A percentile compares a stretch with the other conserved stretches of the same genome.
Conservation (phyloP, 805 yeast genomes). For the Candida ipomoeae region DNA sequence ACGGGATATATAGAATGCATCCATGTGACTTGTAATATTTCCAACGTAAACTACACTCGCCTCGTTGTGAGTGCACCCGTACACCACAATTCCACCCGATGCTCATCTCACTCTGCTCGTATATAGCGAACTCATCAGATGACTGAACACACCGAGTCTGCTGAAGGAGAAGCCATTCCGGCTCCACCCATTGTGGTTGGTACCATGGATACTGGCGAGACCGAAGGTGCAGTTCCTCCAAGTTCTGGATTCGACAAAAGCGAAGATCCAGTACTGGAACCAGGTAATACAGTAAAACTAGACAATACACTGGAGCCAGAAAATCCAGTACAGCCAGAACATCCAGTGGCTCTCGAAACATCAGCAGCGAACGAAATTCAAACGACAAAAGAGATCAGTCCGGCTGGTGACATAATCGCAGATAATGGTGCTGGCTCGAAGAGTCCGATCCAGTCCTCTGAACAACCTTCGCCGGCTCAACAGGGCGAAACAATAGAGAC, state of each 20-base stretch:
- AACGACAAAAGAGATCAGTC: background rate
- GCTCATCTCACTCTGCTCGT: conserved; percentile 1
- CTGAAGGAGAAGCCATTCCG: background rate
- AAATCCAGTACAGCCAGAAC: background rate
- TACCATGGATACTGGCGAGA: background rate
- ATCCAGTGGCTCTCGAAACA: background rate
- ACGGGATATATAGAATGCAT: background rate
- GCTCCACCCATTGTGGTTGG: background rate
- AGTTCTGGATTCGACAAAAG: no score
- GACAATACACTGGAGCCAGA: background rate
- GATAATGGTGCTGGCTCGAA: no score
- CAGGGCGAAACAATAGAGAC: background rate
- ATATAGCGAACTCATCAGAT: background rate
- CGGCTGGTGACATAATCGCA: no score
- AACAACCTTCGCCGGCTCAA: background rate
- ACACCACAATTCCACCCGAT: background rate
- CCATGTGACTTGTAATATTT: background rate
- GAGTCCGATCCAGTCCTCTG: background rate
- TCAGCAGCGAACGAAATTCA: no score
- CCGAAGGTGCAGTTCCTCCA: background rate
- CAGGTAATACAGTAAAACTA: background rate
- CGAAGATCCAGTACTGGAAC: no score
- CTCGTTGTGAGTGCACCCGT: background rate
- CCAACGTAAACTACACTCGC: background rate
- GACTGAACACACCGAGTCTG: background rate